These are phyloP conservation scores for Saturnispora sanitii DNA, from an alignment of 805 yeast genomes.

Conservation along the genomic window DNA sequence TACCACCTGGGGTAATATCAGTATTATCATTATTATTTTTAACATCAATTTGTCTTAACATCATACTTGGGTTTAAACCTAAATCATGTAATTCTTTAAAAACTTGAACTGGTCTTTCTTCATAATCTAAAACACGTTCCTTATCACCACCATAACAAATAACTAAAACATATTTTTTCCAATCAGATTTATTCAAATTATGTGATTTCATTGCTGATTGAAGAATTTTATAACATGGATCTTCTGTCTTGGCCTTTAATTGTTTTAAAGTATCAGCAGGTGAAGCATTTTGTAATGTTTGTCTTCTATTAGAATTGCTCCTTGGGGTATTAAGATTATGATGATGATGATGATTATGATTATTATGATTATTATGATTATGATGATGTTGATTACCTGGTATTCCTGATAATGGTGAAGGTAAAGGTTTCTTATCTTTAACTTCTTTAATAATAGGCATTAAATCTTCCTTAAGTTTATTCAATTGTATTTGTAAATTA, in stretches of 20 bases:
- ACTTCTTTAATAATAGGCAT: constrained; percentile 51
- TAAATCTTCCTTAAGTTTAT: constrained; percentile 51
- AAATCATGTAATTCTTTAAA: constrained; percentile 77
- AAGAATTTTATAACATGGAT: constrained; percentile 79
- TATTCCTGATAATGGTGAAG: constrained; percentile 37
- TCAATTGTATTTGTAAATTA: constrained; percentile 43
- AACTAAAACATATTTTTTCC: constrained; percentile 82
- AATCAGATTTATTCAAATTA: constrained; percentile 64
- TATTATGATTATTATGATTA: background rate
- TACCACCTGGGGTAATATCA: constrained; percentile 33
- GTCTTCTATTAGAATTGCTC: constrained; percentile 43
- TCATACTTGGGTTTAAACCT: constrained; percentile 84
- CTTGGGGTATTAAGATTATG: too few species aligned
- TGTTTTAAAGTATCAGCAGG: constrained; percentile 65
- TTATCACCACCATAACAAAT: constrained; percentile 89
- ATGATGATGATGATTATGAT: background rate
- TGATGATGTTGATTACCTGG: background rate
- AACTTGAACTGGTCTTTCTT: constrained; percentile 80
- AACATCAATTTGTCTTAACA: constrained; percentile 78
- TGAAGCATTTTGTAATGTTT: constrained; percentile 24
- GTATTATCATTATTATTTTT: constrained; percentile 19
- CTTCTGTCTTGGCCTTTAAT: constrained; percentile 77
- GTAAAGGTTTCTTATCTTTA: constrained; percentile 60
- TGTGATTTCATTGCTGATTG: constrained; percentile 86
- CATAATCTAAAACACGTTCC: constrained; percentile 71